phyloP scores from a whole-genome alignment of 352 stramenopile genomes.

The Pythium brassicae region DNA sequence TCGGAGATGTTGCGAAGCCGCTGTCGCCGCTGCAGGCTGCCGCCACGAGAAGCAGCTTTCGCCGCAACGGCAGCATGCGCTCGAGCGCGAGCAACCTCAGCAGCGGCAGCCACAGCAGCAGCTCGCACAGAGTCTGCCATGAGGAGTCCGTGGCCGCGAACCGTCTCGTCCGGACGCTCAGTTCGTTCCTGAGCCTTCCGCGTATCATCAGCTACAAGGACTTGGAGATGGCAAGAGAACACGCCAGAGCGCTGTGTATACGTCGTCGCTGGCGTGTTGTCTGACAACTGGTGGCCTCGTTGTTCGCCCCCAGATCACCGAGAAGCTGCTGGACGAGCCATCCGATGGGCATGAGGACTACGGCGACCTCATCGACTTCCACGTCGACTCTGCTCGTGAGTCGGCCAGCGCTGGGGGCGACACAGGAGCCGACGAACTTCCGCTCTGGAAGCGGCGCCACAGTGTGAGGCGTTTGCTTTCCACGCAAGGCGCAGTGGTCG shows the following conservation, averaged over 20 bases:
- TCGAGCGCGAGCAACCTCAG: conserved; percentile 4
- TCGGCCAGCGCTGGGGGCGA: conserved; percentile 15
- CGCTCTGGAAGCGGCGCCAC: conserved; percentile 47
- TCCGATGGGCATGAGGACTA: conserved; percentile 49
- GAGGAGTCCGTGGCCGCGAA: conserved; percentile 35
- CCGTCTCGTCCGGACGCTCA: conserved; percentile 53
- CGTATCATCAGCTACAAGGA: conserved; percentile 72
- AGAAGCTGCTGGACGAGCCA: conserved; percentile 56
- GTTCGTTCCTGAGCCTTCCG: conserved; percentile 60
- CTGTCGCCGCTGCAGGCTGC: conserved; percentile 1
- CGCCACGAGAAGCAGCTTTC: conserved; percentile 20
- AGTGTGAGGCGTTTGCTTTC: conserved; percentile 15
- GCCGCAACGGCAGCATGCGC: conserved; percentile 28
- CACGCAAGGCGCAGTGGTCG: too few species aligned
- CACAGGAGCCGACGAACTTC: conserved; percentile 14
- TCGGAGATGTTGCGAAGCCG: not conserved
- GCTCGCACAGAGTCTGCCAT: conserved; percentile 4
- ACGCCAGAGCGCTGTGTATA: not conserved
- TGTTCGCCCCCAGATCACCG: conserved; percentile 45
- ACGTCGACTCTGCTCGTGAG: conserved; percentile 57
- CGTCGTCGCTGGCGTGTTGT: not conserved
- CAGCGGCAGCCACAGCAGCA: conserved; percentile 3
- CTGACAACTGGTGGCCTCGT: too few species aligned
- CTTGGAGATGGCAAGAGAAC: conserved; percentile 54
- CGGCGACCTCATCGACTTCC: conserved; percentile 57